Conservation (phyloP, 768 basidiomycete species). For the Trametes cubensis region DNA sequence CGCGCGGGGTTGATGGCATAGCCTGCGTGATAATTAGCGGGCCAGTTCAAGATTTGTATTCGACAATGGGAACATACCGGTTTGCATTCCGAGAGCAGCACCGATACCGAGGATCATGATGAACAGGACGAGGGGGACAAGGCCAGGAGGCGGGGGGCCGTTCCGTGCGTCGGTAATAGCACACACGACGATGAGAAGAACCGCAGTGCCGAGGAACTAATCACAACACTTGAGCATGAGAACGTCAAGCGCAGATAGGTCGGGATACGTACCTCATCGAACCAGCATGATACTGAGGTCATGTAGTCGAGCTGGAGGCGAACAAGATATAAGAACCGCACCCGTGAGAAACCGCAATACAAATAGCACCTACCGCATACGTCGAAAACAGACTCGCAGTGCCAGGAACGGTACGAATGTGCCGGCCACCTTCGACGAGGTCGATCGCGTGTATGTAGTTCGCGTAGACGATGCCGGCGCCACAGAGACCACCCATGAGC, state of each 20-base stretch:
- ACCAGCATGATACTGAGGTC: conserved; percentile 48
- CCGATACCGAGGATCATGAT: conserved; percentile 62
- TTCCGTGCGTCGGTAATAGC: conserved; percentile 58
- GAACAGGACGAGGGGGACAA: conserved; percentile 59
- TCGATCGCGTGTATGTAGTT: conserved; percentile 72
- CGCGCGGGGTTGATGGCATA: conserved; percentile 73
- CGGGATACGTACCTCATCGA: conserved; percentile 41
- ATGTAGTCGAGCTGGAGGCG: conserved; percentile 42
- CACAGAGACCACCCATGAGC: conserved; percentile 60
- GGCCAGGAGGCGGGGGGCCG: conserved; percentile 48
- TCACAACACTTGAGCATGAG: background rate
- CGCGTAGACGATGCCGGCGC: conserved; percentile 59
- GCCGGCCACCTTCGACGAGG: conserved; percentile 57
- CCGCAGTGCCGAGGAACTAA: conserved; percentile 57
- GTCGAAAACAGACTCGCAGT: conserved; percentile 64
- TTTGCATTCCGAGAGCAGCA: conserved; percentile 61
- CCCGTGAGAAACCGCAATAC: background rate
- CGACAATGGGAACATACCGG: conserved; percentile 31
- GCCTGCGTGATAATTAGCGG: conserved; percentile 35
- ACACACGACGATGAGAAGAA: conserved; percentile 58
- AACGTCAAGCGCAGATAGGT: background rate
- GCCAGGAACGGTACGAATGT: conserved; percentile 55
- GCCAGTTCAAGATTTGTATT: background rate
- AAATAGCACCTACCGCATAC: conserved; percentile 50
- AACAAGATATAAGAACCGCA: background rate